Evolutionary conservation across 163 green algal species (phyloP).

Genomic region (Chloroidium sp.): DNA sequence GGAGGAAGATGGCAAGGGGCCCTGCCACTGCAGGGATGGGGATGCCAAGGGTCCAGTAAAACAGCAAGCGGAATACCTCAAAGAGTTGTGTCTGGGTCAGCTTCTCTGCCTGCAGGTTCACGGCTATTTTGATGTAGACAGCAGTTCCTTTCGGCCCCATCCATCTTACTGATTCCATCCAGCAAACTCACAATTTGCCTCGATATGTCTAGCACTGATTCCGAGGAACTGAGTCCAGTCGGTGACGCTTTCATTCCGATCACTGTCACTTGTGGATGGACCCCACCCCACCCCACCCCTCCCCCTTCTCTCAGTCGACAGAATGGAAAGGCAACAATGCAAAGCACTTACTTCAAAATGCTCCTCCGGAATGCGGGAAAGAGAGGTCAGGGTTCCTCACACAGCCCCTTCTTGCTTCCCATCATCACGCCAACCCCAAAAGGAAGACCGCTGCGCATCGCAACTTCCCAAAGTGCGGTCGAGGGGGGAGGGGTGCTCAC

Average conservation of each 20-base stretch:
- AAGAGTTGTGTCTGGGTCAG: constrained; percentile 8
- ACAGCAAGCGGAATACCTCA: constrained; percentile 14
- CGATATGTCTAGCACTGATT: no score
- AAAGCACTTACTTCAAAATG: not conserved
- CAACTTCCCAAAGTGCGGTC: not conserved
- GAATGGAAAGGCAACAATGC: not conserved
- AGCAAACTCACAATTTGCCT: no score
- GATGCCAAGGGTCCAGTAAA: constrained; percentile 28
- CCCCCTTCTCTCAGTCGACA: not conserved
- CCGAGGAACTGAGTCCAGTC: no score
- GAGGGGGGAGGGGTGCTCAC: constrained; percentile 1
- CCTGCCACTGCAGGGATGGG: constrained; percentile 22
- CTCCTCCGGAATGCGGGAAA: not conserved
- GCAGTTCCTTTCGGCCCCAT: not conserved
- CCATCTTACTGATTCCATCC: no score
- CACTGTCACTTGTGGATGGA: not conserved
- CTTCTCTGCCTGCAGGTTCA: constrained; percentile 17
- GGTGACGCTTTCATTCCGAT: not conserved
- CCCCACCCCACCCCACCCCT: no score
- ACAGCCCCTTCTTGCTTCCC: not conserved
- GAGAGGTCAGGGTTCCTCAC: not conserved
- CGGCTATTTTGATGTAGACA: not conserved
- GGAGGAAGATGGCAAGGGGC: constrained; percentile 30
- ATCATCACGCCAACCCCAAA: no score
- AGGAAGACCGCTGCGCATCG: no score